phyloP scores from a whole-genome alignment of 1,139 yeast species.

The Candida labiduridarum region DNA sequence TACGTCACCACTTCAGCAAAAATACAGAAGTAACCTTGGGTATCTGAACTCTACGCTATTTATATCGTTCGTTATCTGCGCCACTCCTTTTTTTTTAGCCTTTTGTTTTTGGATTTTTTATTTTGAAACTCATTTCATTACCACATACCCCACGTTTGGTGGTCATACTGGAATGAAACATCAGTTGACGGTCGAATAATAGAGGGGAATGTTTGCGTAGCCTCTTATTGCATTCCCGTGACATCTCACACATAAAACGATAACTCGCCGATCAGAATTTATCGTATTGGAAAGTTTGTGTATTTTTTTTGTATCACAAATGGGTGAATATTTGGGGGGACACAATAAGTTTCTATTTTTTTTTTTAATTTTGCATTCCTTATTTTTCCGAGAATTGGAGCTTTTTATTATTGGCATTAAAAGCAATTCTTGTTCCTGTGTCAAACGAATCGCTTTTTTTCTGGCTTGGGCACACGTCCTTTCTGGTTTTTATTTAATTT shows the following conservation, averaged over 20 bases:
- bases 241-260: background rate
- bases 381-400: slow-evolving; percentile 1
- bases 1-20: no score
- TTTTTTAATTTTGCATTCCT: background rate
- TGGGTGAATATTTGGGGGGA: background rate
- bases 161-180: background rate
- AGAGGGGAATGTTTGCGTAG: background rate
- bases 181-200: background rate
- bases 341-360: background rate
- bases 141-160: background rate
- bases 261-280: background rate
- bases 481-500: background rate
- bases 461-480: slow-evolving; percentile 2
- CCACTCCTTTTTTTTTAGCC: background rate
- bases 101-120: background rate
- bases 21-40: no score
- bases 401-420: background rate
- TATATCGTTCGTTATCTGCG: background rate
- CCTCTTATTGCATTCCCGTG: background rate
- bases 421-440: background rate
- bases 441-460: background rate
- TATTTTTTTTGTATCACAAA: background rate
- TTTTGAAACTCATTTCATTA: background rate
- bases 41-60: background rate
- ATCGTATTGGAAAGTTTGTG: background rate